Base-by-base conservation (phyloP, 148 eudicot genomes). In the Chenopodium album region DNA sequence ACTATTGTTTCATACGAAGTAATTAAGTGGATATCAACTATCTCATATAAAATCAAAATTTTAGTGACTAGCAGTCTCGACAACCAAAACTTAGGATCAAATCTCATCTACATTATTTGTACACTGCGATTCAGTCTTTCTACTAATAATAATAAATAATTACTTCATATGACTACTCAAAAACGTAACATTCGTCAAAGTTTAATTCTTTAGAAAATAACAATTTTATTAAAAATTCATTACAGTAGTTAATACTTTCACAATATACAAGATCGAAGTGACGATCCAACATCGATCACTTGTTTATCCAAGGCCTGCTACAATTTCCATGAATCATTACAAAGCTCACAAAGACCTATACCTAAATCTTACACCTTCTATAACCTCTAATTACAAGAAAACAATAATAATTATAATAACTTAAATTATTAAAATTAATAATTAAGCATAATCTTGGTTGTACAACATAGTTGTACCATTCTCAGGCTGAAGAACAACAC, bases 361-460 rank as follows among this genome's bases (percentile, higher is more conserved):
- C 77, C 82, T 60, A 70, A 34, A 52, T 48, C 76, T n/a, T 31
- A 34, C 67, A 37, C 13, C 37, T 72, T 41, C 41, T 54, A 74
- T 65, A 46, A 48, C 60, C 60, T 48, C 76, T 66, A 75, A 76
- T 73, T 48, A 81, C 78, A 63, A 64, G 22, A 64, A 68, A 78
- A 81, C 63, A 63, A 64, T 74, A 78, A 78, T 32, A n/a, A 4
- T 50, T 9, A 50, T 50, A 54, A 80, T 9, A 54, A 81, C 17
- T 9, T 65, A 75, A 9, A 66, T 10, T 12, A 46, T 62, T 3
- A 64, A 81, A 12, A 19, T 29, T 20, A 56, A 65, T 41, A 71
- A 48, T 72, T 20, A 80, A 44, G 73, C 75, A 81, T 85, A 85
- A 67, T 85, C 82, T 85, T 81, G 87, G 75, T 78, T 52, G 48